Base-by-base conservation (phyloP, 2,329 filamentous ascomycete species). In the Diaporthe sp. region DNA sequence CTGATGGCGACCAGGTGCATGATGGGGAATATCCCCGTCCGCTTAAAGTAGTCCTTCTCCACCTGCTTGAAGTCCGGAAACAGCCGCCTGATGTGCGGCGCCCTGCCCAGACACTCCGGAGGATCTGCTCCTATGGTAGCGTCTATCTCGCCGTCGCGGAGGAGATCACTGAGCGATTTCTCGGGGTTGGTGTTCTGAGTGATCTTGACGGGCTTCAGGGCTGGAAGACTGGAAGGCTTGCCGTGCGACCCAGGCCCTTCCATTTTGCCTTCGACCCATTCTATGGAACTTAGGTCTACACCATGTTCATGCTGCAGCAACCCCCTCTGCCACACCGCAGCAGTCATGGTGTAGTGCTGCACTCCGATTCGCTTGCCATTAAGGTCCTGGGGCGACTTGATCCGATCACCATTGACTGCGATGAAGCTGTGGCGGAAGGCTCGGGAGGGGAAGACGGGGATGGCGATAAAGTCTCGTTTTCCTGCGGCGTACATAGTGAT, bases 291-390 rank as follows among this genome's bases (percentile, higher is more conserved):
- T 10, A 83, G 77, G 75, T 83, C 81, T 25, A 84, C 82, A 22
- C 83, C 83, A 17, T 65, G 13, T 7, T 65, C 58, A 47, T 84
- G 76, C 74, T 84, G 73, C 15, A 85, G 77, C 17, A 84, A 42
- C 7, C 80, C 80, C 31, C 83, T 77, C 13, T 82, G 81, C 82
- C 82, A 85, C 10, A 85, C 83, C 1, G 82, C 83, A 13, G 83
- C 83, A 4, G 83, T 84, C 83, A 84, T 84, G 28, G 83, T 84
- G 77, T 85, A 84, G 25, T 82, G 76, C 76, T 82, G 83, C 0
- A 85, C 81, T 13, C 83, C 83, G 55, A 85, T 80, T 25, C 76
- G 79, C 75, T 83, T 83, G 25, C 82, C 82, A 37, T 81, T 81
- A 12, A 84, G 77, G 75, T 84, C 83, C 17, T 72, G 74, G 5